Evolutionary conservation across 768 basidiomycete genomes (phyloP).

Genomic region (Tricholoma matsutake): DNA sequence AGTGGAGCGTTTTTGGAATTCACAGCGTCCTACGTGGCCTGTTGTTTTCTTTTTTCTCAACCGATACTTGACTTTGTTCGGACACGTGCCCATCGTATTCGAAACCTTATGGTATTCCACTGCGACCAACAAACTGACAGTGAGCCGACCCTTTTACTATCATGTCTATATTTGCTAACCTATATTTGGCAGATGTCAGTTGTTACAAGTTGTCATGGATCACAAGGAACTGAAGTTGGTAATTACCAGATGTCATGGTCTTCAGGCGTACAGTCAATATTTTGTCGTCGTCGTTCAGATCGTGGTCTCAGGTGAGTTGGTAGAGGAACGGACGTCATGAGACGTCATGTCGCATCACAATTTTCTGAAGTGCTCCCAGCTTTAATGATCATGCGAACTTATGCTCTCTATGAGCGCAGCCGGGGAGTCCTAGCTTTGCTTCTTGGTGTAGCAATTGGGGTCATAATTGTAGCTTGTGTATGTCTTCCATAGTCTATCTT

Average conservation of each 20-base stretch:
- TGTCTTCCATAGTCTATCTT: background rate
- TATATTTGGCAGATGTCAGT: conserved; percentile 11
- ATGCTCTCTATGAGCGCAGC: conserved; percentile 4
- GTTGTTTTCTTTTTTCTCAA: conserved; percentile 31
- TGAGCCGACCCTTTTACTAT: background rate
- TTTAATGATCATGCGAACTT: background rate
- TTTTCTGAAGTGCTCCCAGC: background rate
- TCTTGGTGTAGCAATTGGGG: background rate
- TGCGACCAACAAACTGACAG: conserved; percentile 11
- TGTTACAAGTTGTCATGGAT: background rate
- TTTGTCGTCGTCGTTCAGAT: conserved; percentile 14
- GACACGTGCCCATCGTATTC: conserved; percentile 26
- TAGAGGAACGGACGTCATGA: background rate
- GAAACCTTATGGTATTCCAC: conserved; percentile 23
- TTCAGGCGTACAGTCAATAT: conserved; percentile 16
- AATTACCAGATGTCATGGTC: conserved; percentile 10
- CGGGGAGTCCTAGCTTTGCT: background rate
- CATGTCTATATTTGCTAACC: background rate
- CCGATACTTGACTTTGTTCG: conserved; percentile 32
- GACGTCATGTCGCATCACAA: background rate
- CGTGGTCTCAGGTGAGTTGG: conserved; percentile 11
- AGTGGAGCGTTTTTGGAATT: conserved; percentile 35
- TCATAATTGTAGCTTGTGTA: background rate
- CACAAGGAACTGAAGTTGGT: background rate
- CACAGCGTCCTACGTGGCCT: conserved; percentile 17